Base-by-base conservation (phyloP, 192 early-diverging fungal genomes). In the Umbelopsis vinacea region DNA sequence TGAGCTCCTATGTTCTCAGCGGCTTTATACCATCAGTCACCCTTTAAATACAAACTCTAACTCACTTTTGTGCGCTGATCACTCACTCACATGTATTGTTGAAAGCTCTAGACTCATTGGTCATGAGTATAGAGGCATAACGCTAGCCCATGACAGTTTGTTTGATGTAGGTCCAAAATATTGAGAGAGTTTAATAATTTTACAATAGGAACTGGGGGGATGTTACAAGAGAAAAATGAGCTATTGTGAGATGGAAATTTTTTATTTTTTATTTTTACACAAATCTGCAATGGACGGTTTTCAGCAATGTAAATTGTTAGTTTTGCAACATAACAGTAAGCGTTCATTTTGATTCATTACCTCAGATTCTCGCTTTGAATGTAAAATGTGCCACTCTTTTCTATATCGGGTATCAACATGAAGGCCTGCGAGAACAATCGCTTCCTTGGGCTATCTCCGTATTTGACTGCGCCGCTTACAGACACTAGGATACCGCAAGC, bases 361-460 rank as follows among this genome's bases (percentile, higher is more conserved):
- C 79, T 77, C 52, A 84, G 81, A 55, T 79, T 83, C 43, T 86
- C 83, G 15, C 83, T 82, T 69, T 81, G 78, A 67, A 86, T 78
- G 67, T 75, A 86, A 50, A 79, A 86, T n/a, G 73, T 83, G n/a
- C 79, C 80, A 21, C 68, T 76, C 38, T 77, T 72, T 6, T 74
- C 74, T 70, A 74, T 75, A 38, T 86, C 85, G 5, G 83, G 81
- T 46, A 73, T 76, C 22, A 86, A 66, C 22, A 86, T 79, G 70
- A 86, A 86, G 2, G 81, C 72, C 47, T 86, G 83, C 1, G 78
- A 79, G 54, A 86, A 86, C 21, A 71, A 57, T 22, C 79, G 77
- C 7, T 71, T 71, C 0, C 68, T 67, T 11, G 73, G 55, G 37
- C 83, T 78, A 55, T 81, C 81, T 52, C 72, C 79, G 54, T 84